Base-by-base conservation (phyloP, 73 alveolate genomes). In the Breviolum minutum region DNA sequence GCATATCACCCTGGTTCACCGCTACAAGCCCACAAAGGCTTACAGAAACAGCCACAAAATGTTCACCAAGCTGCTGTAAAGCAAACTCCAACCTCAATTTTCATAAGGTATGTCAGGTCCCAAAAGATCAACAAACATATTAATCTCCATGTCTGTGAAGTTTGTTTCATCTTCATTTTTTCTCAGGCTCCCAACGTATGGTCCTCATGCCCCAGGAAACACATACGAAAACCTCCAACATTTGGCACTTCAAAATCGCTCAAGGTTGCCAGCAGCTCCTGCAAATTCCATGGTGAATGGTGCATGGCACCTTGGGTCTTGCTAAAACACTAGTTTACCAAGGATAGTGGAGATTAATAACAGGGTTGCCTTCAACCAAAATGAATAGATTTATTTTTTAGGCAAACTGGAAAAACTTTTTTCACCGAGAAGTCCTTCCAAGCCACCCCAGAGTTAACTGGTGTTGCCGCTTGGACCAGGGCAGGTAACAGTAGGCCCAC, bases 391-490 rank as follows among this genome's bases (percentile, higher is more conserved):
- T n/a, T n/a, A n/a, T n/a, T n/a, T n/a, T n/a, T n/a, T n/a, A n/a
- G n/a, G n/a, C n/a, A n/a, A n/a, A n/a, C n/a, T n/a, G n/a, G n/a
- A n/a, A n/a, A n/a, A n/a, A n/a, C n/a, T n/a, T n/a, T n/a, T n/a
- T n/a, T n/a, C n/a, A n/a, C n/a, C n/a, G n/a, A n/a, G n/a, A n/a
- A 26, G 32, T 73, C 97, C 97, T 90, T 90, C 97, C 97, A 90
- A n/a, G 97, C 97, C 76, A 90, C 97, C 30, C 97, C 97, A 7
- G 97, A 24, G 77, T 90, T 73, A 71, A 90, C 88, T 7, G 96
- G 86, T 16, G 88, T 61, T 20, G 97, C 97, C 63, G 87, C 74
- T 22, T 60, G 32, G 27, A 54, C 97, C 77, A 8, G 22, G 26
- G 64, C 54, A 40, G 54, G 54, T 40, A 40, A 29, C 77, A 26